phyloP scores from a whole-genome alignment of 1,139 yeast species.

The Geotrichum carabidarum region DNA sequence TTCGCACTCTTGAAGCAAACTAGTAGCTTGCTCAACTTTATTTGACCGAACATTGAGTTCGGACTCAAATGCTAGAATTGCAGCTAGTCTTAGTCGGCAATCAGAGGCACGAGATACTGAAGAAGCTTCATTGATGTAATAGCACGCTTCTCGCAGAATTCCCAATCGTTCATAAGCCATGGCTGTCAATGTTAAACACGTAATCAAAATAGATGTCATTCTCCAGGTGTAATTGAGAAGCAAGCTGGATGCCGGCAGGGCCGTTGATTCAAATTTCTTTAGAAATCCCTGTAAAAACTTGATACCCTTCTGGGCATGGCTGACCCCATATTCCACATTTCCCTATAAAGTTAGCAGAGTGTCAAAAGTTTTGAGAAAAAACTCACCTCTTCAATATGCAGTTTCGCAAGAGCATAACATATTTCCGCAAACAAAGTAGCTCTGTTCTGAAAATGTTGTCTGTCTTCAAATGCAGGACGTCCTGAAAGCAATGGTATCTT shows the following conservation, averaged over 20 bases:
- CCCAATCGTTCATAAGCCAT: constrained; percentile 28
- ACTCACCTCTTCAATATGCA: constrained; percentile 17
- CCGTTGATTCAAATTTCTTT: constrained; percentile 19
- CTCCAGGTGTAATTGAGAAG: constrained; percentile 19
- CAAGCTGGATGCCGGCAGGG: constrained; percentile 11
- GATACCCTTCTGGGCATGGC: constrained; percentile 22
- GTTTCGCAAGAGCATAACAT: constrained; percentile 19
- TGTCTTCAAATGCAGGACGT: constrained; percentile 20
- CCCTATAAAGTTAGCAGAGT: constrained; percentile 17
- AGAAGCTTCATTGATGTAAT: constrained; percentile 27
- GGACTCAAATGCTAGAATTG: constrained; percentile 26
- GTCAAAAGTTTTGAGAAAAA: background rate
- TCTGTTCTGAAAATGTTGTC: constrained; percentile 23
- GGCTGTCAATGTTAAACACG: constrained; percentile 24
- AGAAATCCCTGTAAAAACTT: constrained; percentile 24
- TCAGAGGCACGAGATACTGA: constrained; percentile 23
- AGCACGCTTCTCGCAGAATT: constrained; percentile 25
- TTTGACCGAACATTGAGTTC: constrained; percentile 26
- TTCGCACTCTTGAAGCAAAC: constrained; percentile 25
- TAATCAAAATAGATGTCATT: constrained; percentile 22
- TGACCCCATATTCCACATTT: constrained; percentile 22
- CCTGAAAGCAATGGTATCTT: constrained; percentile 20
- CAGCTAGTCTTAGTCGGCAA: constrained; percentile 23
- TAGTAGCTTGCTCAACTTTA: constrained; percentile 25
- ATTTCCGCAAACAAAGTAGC: constrained; percentile 21